Base-by-base conservation (phyloP, 306 rosid genomes). In the Acmispon strigosus region DNA sequence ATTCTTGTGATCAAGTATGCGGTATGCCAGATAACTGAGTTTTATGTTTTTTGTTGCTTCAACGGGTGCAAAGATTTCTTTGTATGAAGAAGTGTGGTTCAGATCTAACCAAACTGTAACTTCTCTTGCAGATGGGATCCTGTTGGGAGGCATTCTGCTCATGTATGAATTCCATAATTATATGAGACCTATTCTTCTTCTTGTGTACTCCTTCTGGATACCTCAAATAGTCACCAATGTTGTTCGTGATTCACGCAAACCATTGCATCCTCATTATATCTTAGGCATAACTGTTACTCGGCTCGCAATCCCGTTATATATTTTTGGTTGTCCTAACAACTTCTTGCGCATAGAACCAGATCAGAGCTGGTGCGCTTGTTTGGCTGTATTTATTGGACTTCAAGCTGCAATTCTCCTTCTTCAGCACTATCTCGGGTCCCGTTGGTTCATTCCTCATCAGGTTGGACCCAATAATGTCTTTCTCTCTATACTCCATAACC, bases 381-480 rank as follows among this genome's bases (percentile, higher is more conserved):
- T 94, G 86, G 77, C 75, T 44, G 64, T 84, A 36, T 94, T 89
- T 76, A 70, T 81, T 76, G 86, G 85, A 77, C 85, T 94, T 53
- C 97, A 94, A 86, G 90, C 93, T 3, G 77, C 85, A 17, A 53
- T 87, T 82, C 99, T 94, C 86, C 81, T 94, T 64, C 92, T 94
- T 78, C 99, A 94, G 84, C 97, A 94, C 80, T 87, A 87, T 82
- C 81, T 91, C 14, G 99, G 99, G 51, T 91, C 99, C 27, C 88
- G 97, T 16, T 94, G 99, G 89, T 94, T 94, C 92, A 91, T 94
- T 79, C 99, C 99, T 78, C 97, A 82, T 72, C 99, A 94, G 96
- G 98, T 94, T 66, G 27, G 77, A 29, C 50, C 72, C 45, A 70
- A 73, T 61, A 32, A 5, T 32, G 37, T 68, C 57, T 17, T 20